Evolutionary conservation across 306 rosid species (phyloP), one percentile per base, ranked within the genome.

Genomic region (Rosa multiflora): DNA sequence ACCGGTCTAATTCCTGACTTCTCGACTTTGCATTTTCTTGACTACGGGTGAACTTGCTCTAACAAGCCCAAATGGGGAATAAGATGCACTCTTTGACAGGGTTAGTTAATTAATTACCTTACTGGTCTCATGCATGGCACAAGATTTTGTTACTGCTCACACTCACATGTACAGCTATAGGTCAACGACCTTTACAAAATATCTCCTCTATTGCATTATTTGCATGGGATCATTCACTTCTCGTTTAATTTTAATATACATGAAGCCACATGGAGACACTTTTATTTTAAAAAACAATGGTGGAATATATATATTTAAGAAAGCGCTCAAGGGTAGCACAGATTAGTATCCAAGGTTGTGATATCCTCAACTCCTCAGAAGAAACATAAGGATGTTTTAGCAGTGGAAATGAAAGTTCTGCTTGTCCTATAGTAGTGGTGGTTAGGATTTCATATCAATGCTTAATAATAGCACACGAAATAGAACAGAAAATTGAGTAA

Each of bases 401-500:
- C 23, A n/a, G 76, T 29, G 69, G 47, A 42, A 43, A 61, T 63
- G 70, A 69, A 81, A 47, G 68, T 43, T 21, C 70, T 85, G 85
- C 58, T 78, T 89, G 86, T 69, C 79, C 32, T 78, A 58, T 76
- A 78, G 52, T 75, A 82, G 64, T 47, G 87, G 86, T 78, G 74
- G 90, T 90, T 88, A 80, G 75, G 82, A 82, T 77, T 85, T 88
- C 86, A 39, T 81, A 78, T 87, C 90, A 83, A 21, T 75, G 75
- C 56, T 49, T 68, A 73, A 75, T 68, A 80, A 56, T 48, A 40
- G 29, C 49, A 68, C 40, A 46, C 72, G 74, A 58, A 73, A 74
- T 12, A 8, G 62, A 37, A 68, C 53, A 73, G 39, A 9, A n/a
- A 35, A 55, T 67, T 37, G 48, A 67, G 13, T 2, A n/a, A 49